Percentiles rank a stretch among this genome's conserved stretches.
Evolutionary conservation across 768 basidiomycete species (phyloP).

Genomic region (Hebeloma cylindrosporum): DNA sequence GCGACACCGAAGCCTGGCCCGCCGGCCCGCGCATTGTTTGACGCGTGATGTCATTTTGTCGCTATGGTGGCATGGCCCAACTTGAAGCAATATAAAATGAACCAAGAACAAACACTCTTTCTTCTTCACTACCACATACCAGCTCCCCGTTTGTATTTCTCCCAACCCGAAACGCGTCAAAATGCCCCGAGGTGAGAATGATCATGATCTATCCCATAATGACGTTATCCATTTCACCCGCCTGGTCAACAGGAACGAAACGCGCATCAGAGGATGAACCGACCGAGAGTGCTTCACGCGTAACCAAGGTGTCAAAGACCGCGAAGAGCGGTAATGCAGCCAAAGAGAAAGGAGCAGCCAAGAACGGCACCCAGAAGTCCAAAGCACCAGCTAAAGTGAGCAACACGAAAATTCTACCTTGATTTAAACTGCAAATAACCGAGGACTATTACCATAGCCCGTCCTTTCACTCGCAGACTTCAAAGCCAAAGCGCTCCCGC

Average conservation of each 20-base stretch:
- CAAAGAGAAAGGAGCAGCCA: constrained; percentile 12
- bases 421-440: constrained; percentile 3
- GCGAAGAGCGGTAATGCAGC: constrained; percentile 10
- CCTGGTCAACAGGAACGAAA: constrained; percentile 11
- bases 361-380: no score
- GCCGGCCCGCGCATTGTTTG: not conserved
- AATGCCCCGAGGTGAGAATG: constrained; percentile 12
- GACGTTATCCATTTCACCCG: not conserved
- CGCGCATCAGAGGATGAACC: constrained; percentile 15
- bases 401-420: constrained; percentile 6
- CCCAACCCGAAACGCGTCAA: no score
- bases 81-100: constrained; percentile 3
- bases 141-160: not conserved
- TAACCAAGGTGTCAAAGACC: constrained; percentile 15
- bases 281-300: constrained; percentile 7
- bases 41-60: constrained; percentile 24
- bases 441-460: constrained; percentile 30
- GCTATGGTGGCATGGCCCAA: constrained; percentile 14
- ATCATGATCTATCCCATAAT: not conserved
- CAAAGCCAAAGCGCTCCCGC: constrained; percentile 63
- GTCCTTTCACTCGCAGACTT: constrained; percentile 51
- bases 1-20: no score
- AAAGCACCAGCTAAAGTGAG: constrained; percentile 49
- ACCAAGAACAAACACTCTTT: not conserved
- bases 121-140: not conserved